Base-by-base conservation (phyloP, 2,329 filamentous ascomycete genomes). In the Metarhizium rileyi region DNA sequence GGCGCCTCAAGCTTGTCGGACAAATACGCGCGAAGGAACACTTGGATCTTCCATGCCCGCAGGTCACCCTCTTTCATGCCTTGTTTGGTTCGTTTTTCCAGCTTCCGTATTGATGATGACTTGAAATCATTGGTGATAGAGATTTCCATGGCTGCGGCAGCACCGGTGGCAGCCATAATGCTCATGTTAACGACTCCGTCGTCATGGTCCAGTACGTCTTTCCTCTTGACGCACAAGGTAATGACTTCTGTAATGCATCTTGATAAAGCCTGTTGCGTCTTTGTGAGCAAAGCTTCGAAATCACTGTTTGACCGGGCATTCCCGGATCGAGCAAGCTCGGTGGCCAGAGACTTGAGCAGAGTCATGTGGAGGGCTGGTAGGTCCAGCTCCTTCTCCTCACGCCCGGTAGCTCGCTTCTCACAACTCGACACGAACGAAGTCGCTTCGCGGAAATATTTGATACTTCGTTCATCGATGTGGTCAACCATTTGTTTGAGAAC, bases 1-100 rank as follows among this genome's bases (percentile, higher is more conserved):
- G 66, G 53, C 0, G 61, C 59, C 6, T 63, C 58, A 18, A 70
- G 50, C 1, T 60, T 53, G 4, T 61, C 53, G 0, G 63, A 57
- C 22, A 73, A 62, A 46, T 69, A 63, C 4, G 59, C 67, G 5
- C 63, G 63, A 8, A 77, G 55, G 48, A 77, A 72, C 3, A 63
- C 68, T 48, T 70, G 66, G 26, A 75, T 55, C 53, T 69, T 70
- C 74, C 75, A 77, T 5, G 70, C 73, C 27, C 63, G 59, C 14
- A 70, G 28, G 26, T 69, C 63, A 1, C 68, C 69, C 4, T 57
- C 52, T 5, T 57, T 43, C 57, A 72, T 66, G 1, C 63, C 61
- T 22, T 62, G 50, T 27, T 56, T 57, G 45, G 64, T 67, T 44
- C 61, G 55, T 50, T 65, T 64, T 46, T 69, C 68, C 5, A 72